These are phyloP conservation scores for Ceraceosorus guamensis DNA, from an alignment of 1,284 basidiomycete species.

Conservation along the genomic window DNA sequence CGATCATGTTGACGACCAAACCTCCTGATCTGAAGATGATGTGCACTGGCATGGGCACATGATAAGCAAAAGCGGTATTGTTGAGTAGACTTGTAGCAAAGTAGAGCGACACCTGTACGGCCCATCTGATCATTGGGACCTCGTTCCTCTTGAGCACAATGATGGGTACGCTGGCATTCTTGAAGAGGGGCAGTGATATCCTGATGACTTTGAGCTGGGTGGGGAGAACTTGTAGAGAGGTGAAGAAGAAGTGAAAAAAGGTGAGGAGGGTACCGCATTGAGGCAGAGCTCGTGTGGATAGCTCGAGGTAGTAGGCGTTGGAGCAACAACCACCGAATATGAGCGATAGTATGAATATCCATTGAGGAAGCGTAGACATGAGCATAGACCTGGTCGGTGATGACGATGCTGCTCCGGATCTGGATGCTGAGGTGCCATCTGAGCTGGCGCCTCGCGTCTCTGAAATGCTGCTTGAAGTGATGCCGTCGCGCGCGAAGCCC, in stretches of 20 bases:
- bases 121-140: constrained; percentile 69
- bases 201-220: constrained; percentile 16
- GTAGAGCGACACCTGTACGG: constrained; percentile 75
- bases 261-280: constrained; percentile 40
- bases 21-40: constrained; percentile 90
- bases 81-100: constrained; percentile 75
- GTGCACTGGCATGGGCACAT: constrained; percentile 83
- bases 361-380: constrained; percentile 10
- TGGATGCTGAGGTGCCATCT: too few species aligned
- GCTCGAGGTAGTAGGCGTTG: constrained; percentile 42
- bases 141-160: constrained; percentile 49
- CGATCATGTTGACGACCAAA: constrained; percentile 68
- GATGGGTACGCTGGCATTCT: background rate
- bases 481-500: too few species aligned
- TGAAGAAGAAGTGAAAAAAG: constrained; percentile 39
- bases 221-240: constrained; percentile 28
- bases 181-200: background rate
- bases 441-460: too few species aligned
- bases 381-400: too few species aligned
- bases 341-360: constrained; percentile 34
- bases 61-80: constrained; percentile 76
- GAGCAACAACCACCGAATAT: constrained; percentile 47
- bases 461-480: too few species aligned
- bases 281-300: constrained; percentile 33
- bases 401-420: too few species aligned